Base-by-base conservation (phyloP, 2,329 filamentous ascomycete species). In the Cytospora chrysosperma region DNA sequence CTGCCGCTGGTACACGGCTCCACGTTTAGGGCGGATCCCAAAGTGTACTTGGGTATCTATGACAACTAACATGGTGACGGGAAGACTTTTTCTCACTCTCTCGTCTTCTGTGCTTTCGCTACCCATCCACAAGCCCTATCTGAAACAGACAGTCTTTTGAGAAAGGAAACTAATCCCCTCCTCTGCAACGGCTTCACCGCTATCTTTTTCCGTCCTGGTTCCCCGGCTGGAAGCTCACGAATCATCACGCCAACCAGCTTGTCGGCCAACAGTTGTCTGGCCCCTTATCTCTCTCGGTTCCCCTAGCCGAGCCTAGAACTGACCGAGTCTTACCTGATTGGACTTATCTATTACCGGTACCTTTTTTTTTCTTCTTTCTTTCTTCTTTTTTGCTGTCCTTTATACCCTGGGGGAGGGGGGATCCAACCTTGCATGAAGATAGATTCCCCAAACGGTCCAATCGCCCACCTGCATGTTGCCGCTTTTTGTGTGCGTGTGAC, bases 1-100 rank as follows among this genome's bases (percentile, higher is more conserved):
- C 60, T 53, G 59, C 61, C 60, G 56, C 43, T 40, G 51, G 34
- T 40, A 24, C 59, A 17, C 61, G 61, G 64, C 61, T 65, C 64
- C 64, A 65, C 64, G 63, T 63, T 56, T 65, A 27, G 49, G 60
- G 60, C 57, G 63, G 60, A 62, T 56, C 55, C 59, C 59, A 55
- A 37, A 55, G 58, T n/a, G n/a, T n/a, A n/a, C n/a, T n/a, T n/a
- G n/a, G n/a, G n/a, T 53, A 56, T 49, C 54, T 54, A 40, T 57
- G 52, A 49, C 28, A 54, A 63, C 24, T 52, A 51, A 43, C 57
- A 56, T 62, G 54, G 59, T 57, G 59, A 56, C 34, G 26, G 52
- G 57, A 63, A 47, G 56, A 52, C 56, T 63, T 64, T 65, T 56
- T 55, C 43, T 47, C 37, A n/a, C n/a, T 53, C 40, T 55, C 51